Base-by-base conservation (phyloP, 192 early-diverging fungal species). In the Rhizophagus prolifer region DNA sequence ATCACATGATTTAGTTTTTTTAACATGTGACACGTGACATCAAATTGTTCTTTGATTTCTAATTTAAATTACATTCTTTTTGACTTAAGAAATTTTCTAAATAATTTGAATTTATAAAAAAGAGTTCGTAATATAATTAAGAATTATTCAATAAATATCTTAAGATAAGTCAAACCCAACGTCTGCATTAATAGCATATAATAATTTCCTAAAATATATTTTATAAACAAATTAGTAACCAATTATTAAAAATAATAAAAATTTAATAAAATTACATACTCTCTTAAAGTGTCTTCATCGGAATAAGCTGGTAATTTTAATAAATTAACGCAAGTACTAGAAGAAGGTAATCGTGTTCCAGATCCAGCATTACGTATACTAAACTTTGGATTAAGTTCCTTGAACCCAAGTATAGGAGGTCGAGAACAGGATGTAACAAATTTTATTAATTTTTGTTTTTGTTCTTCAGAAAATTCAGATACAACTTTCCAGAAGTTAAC, bases 381-480 rank as follows among this genome's bases (percentile, higher is more conserved):
- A 61, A 95, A 85, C 58, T 86, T 83, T 0, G 95, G 95, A 31
- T 87, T 81, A 60, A 96, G 76, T 76, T 90, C 89, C 36, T 86
- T 86, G 76, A 99, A 99, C 8, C 97, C 97, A 47, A 99, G 80
- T 62, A 99, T 77, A 26, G 97, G 97, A 26, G 95, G 95, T 54
- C 97, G 81, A 46, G 92, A 87, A 78, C 96, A 97, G 71, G 91
- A 93, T 6, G 97, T 99, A 9, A 96, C 89, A 88, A 99, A 99
- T 78, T 92, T 92, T 58, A 97, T 85, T 70, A 90, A 81, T 25
- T 86, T 80, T 72, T 80, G 81, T 6, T 83, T 83, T 74, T 88
- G 81, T 64, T 86, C 83, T 58, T 88, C 84, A 30, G 72, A 65
- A 79, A 87, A 83, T 25, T 80, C 78, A 25, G 78, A 59, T 8